Evolutionary conservation across 164 flowering plant genomes (phyloP), one percentile per base, ranked within the genome.

Genomic region (Stephania yunnanensis): DNA sequence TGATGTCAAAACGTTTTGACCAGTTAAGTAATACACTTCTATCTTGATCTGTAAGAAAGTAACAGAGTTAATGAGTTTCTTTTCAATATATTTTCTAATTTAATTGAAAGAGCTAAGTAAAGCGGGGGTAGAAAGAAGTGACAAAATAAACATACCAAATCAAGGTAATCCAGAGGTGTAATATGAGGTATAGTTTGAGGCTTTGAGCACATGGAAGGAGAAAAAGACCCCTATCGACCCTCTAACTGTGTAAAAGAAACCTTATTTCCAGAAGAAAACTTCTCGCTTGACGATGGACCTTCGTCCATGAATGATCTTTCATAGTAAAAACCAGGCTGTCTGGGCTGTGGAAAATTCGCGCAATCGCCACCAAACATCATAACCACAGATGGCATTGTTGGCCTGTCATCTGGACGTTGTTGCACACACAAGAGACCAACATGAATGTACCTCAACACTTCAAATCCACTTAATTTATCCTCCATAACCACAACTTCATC

Each of bases 401-500:
- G 85, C 61, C 85, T 76, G 61, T 83, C 85, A 10, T 80, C 81
- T 9, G 78, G 76, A 12, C 52, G n/a, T 48, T 74, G 76, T 72
- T 82, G 82, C 70, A 82, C 78, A 46, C 85, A 80, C 30, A 79
- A 61, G 19, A 83, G 78, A 64, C 83, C 80, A 6, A 83, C 68
- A 42, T 83, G 83, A 20, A 78, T 69, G 22, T 74, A 72, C 45
- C 69, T 46, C 0, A 63, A n/a, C 15, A 74, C 71, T 69, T 80
- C 80, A 10, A 22, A 52, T 61, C 3, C 15, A 22, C 17, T 11
- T 25, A 29, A 11, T 20, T 75, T 46, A 20, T 71, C 74, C 15
- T 36, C 74, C 46, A 36, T 36, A 36, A 36, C 42, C 42, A 36
- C 42, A 36, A 36, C 42, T 36, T 36, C 42, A 36, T 36, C 42